Evolutionary conservation across 352 stramenopile species (phyloP), one percentile per base, ranked within the genome.

Genomic region (Phytophthora multivora): DNA sequence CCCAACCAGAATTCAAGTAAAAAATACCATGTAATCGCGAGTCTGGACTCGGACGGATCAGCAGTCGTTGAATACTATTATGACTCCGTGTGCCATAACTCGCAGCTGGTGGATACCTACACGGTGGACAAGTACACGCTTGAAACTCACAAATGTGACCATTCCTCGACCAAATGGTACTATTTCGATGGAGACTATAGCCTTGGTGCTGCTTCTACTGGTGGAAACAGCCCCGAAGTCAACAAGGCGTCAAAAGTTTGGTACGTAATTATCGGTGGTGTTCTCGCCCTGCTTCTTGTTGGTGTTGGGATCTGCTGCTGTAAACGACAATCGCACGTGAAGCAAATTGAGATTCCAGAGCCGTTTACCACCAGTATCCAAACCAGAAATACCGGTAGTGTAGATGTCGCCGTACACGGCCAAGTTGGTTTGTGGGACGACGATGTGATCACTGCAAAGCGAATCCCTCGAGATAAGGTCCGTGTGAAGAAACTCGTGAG

Each of bases 391-490:
- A 67, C 63, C 16, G 51, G 57, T 35, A 59, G 57, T 36, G 36
- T 70, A n/a, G 41, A 71, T 16, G 38, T 49, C 5, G 50, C 51
- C n/a, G 11, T 54, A 11, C 46, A 16, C 12, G 59, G 58, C 3
- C 64, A 72, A 19, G 43, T 59, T 2, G 60, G 51, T 33, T 46
- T 73, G 6, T 79, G 63, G 75, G 54, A 72, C 19, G 75, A 84
- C 55, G 62, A 74, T 28, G 59, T 69, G 8, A 73, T 84, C 53
- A 66, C 71, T 42, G 66, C 70, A 4, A 69, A 71, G 3, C 70
- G 73, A 12, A 60, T 82, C 7, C 61, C 72, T 25, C 52, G 75
- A 26, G 69, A 80, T 31, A 69, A 75, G 25, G 46, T 84, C 26
- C 12, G 51, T 0, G 19, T 69, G 5, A 54, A 62, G 19, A 51